These are phyloP conservation scores for Adenanthera pavonina DNA, from an alignment of 306 rosid species.

Conservation along the genomic window DNA sequence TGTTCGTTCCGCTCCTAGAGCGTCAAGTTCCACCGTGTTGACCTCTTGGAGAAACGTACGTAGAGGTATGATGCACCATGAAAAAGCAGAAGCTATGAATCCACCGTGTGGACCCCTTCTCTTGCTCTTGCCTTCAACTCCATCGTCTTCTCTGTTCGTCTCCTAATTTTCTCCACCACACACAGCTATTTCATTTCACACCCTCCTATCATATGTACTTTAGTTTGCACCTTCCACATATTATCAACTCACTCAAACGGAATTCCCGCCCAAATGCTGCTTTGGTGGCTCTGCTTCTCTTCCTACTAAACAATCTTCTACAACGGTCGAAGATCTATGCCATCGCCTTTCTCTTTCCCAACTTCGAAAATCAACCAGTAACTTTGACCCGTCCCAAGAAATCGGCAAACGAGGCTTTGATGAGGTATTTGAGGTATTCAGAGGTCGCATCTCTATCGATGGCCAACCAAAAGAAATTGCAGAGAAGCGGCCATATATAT, in stretches of 20 bases:
- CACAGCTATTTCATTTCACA: too few species aligned
- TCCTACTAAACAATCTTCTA: background rate
- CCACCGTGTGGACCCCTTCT: too few species aligned
- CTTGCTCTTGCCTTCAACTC: too few species aligned
- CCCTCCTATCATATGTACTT: too few species aligned
- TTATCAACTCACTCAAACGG: background rate
- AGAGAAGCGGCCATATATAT: conserved; percentile 31
- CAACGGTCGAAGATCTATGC: conserved; percentile 26
- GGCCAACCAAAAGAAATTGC: background rate
- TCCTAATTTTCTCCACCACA: too few species aligned
- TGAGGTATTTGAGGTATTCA: background rate
- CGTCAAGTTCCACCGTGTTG: too few species aligned
- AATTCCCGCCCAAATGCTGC: background rate
- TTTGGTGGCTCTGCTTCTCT: background rate
- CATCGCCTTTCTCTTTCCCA: conserved; percentile 27
- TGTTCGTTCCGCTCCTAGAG: too few species aligned
- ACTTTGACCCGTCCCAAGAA: conserved; percentile 1
- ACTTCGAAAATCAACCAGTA: conserved; percentile 32
- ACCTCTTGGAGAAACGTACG: too few species aligned
- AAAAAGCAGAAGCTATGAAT: too few species aligned
- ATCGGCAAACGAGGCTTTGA: fast-evolving
- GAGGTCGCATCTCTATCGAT: conserved; percentile 11
- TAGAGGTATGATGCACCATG: too few species aligned
- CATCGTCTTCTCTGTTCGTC: too few species aligned
- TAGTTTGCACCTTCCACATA: too few species aligned